These are phyloP conservation scores for Phaeophleospora eucalypticola DNA, from an alignment of 2,329 filamentous ascomycete genomes.

Conservation along the genomic window DNA sequence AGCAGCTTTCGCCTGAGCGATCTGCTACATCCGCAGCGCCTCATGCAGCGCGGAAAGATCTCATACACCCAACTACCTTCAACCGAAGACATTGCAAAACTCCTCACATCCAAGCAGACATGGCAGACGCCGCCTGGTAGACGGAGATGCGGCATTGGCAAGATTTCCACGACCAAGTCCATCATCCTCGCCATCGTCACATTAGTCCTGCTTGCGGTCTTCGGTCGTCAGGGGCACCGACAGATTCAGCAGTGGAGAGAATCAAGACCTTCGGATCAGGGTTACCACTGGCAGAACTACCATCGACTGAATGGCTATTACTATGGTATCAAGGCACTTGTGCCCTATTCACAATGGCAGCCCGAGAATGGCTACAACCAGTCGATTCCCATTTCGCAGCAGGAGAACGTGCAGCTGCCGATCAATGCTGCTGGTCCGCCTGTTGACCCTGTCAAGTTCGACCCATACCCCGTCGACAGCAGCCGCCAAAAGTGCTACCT, in stretches of 20 bases:
- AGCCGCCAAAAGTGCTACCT: slow-evolving; percentile 56
- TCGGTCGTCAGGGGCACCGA: slow-evolving; percentile 39
- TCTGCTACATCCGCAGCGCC: slow-evolving; percentile 41
- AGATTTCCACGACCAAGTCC: slow-evolving; percentile 40
- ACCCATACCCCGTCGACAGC: slow-evolving; percentile 44
- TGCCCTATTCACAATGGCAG: slow-evolving; percentile 39
- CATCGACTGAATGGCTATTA: slow-evolving; percentile 44
- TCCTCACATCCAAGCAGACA: slow-evolving; percentile 13
- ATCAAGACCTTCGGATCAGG: slow-evolving; percentile 31
- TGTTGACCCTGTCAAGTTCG: slow-evolving; percentile 39
- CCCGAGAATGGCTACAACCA: slow-evolving; percentile 45
- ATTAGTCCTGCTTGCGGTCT: slow-evolving; percentile 39
- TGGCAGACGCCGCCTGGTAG: slow-evolving; percentile 32
- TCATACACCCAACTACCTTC: slow-evolving; percentile 43
- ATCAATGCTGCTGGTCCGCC: slow-evolving; percentile 23
- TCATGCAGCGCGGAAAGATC: slow-evolving; percentile 37
- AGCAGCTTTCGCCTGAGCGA: slow-evolving; percentile 34
- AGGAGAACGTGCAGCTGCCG: slow-evolving; percentile 19
- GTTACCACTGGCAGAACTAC: slow-evolving; percentile 46
- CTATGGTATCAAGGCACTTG: slow-evolving; percentile 46
- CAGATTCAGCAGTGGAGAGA: slow-evolving; percentile 8
- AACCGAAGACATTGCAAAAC: no score
- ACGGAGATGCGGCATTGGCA: slow-evolving; percentile 22
- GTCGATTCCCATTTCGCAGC: slow-evolving; percentile 34
- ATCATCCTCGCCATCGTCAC: slow-evolving; percentile 38